A percentile compares a stretch with the other conserved stretches of the same genome.
Conservation (phyloP, 257 asterid species). For the Forsythia suspensa region DNA sequence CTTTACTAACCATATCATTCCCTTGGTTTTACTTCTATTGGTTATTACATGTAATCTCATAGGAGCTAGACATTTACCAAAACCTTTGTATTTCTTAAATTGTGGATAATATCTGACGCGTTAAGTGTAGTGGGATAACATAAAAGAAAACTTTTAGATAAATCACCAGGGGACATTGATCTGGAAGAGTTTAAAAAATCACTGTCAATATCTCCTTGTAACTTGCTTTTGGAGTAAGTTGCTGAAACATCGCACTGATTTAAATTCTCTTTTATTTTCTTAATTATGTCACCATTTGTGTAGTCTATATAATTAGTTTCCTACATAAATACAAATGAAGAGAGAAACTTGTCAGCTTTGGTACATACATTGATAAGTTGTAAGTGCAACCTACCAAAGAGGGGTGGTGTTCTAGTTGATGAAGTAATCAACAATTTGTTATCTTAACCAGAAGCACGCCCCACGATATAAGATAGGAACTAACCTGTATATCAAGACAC, state of each 20-base stretch:
- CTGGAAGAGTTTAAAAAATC: neutral
- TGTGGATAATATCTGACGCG: neutral
- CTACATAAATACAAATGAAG: neutral
- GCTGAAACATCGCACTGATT: neutral
- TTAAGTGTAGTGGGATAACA: neutral
- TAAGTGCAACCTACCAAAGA: neutral
- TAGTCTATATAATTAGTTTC: neutral
- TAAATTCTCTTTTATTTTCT: neutral
- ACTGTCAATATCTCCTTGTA: neutral
- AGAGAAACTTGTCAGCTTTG: neutral
- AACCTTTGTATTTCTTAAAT: neutral
- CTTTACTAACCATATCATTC: neutral
- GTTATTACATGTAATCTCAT: neutral
- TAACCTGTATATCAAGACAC: neutral
- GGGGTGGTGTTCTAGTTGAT: constrained; percentile 1
- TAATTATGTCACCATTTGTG: neutral
- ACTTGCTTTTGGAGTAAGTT: neutral
- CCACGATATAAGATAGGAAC: neutral
- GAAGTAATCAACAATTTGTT: neutral
- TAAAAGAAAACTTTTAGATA: neutral
- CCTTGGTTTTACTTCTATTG: neutral
- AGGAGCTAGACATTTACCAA: neutral
- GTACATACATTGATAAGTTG: neutral
- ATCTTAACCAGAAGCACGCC: neutral
- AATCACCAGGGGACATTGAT: neutral